phyloP scores from a whole-genome alignment of 176 grass and related monocot species.

The Lolium rigidum region DNA sequence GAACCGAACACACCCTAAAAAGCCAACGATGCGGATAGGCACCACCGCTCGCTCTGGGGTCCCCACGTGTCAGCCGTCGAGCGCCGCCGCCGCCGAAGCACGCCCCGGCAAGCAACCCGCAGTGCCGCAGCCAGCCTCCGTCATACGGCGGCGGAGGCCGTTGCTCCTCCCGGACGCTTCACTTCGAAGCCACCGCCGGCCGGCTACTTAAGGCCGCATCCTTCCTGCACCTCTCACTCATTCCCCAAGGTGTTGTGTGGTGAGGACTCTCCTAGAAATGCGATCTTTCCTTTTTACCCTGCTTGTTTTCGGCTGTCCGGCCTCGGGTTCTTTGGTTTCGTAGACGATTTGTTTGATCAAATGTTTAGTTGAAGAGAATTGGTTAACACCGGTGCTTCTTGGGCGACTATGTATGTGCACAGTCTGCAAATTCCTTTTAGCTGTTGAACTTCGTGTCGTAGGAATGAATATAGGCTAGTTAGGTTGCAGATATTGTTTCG shows the following conservation, averaged over 20 bases:
- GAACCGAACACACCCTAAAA: too few species aligned
- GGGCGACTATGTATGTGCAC: too few species aligned
- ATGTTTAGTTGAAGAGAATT: background rate
- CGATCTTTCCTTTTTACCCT: background rate
- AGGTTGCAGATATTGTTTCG: too few species aligned
- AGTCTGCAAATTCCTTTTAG: background rate
- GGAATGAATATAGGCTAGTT: background rate
- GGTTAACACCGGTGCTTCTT: background rate
- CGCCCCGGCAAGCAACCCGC: conserved; percentile 36
- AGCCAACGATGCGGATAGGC: conserved; percentile 1
- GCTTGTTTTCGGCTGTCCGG: background rate
- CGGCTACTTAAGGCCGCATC: conserved; percentile 42
- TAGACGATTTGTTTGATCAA: background rate
- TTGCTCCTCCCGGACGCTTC: conserved; percentile 25
- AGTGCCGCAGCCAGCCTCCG: background rate
- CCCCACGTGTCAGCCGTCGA: background rate
- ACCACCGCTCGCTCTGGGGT: conserved; percentile 5
- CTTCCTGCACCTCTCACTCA: background rate
- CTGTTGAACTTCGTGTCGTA: background rate
- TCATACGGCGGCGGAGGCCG: conserved; percentile 23
- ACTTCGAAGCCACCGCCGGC: conserved; percentile 47
- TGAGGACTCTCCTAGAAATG: background rate
- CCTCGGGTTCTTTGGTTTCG: background rate
- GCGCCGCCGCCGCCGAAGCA: conserved; percentile 25
- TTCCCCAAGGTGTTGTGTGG: conserved; percentile 13